Conservation (phyloP, 257 asterid genomes). For the Rubia yunnanensis region DNA sequence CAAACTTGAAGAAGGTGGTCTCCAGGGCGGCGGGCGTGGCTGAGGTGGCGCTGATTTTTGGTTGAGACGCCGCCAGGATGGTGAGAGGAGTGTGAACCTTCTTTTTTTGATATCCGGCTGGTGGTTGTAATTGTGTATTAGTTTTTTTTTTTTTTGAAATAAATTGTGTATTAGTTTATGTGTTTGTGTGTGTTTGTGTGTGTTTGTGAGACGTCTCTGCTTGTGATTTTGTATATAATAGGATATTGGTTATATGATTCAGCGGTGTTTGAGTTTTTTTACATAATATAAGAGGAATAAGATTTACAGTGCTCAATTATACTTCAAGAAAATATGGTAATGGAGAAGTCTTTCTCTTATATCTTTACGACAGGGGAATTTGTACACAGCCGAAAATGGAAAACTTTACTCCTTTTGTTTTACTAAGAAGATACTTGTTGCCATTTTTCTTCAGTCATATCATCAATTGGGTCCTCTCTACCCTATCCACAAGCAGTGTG, state of each 20-base stretch:
- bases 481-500: constrained; percentile 46
- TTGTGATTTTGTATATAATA: too few relatives aligned
- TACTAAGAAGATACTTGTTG: constrained; percentile 26
- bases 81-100: constrained; percentile 64
- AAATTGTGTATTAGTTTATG: too few relatives aligned
- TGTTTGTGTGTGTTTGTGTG: too few relatives aligned
- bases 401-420: constrained; percentile 20
- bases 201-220: too few relatives aligned
- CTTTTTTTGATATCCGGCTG: too few relatives aligned
- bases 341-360: neutral
- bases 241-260: too few relatives aligned
- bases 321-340: neutral
- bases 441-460: constrained; percentile 53
- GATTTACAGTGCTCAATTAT: neutral
- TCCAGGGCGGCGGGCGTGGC: constrained; percentile 65
- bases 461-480: constrained; percentile 74
- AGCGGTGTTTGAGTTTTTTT: too few relatives aligned
- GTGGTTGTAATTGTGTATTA: too few relatives aligned
- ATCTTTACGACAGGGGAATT: neutral
- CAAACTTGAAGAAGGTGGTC: constrained; percentile 49
- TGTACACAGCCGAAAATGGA: neutral
- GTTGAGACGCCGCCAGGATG: constrained; percentile 51
- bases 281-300: too few relatives aligned
- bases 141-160: too few relatives aligned
- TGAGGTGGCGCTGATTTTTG: constrained; percentile 56